phyloP scores from a whole-genome alignment of 495 filamentous ascomycete species.

The Hypoxylon subgilvum region DNA sequence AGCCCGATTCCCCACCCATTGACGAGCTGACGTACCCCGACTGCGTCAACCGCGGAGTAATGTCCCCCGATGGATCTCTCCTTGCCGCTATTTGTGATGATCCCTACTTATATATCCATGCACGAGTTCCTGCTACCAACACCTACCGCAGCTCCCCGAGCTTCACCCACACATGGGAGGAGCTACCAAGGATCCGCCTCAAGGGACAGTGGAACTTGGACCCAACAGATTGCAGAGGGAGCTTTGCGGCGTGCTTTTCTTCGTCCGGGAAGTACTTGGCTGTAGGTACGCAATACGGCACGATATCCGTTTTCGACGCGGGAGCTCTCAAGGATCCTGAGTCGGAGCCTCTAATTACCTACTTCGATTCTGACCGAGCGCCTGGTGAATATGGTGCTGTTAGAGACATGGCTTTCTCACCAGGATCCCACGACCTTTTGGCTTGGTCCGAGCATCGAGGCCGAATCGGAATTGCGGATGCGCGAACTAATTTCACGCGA shows the following conservation, averaged over 20 bases:
- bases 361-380: slow-evolving; percentile 63
- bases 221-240: slow-evolving; percentile 55
- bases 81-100: slow-evolving; percentile 87
- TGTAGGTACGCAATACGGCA: slow-evolving; percentile 63
- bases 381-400: slow-evolving; percentile 74
- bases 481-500: slow-evolving; percentile 74
- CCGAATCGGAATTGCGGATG: slow-evolving; percentile 81
- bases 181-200: slow-evolving; percentile 52
- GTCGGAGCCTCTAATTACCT: slow-evolving; percentile 49
- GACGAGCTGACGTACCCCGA: slow-evolving; percentile 74
- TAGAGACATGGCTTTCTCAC: slow-evolving; percentile 87
- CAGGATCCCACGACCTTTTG: slow-evolving; percentile 87
- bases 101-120: slow-evolving; percentile 80
- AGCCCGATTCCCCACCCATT: slow-evolving; percentile 53
- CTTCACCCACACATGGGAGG: slow-evolving; percentile 48
- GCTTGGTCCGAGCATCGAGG: slow-evolving; percentile 93
- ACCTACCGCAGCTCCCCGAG: slow-evolving; percentile 35
- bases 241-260: slow-evolving; percentile 63
- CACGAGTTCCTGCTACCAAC: slow-evolving; percentile 46
- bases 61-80: slow-evolving; percentile 84
- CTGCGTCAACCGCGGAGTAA: slow-evolving; percentile 87
- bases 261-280: slow-evolving; percentile 58
- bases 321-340: slow-evolving; percentile 44
- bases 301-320: slow-evolving; percentile 59
- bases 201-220: slow-evolving; percentile 56